A percentile compares a stretch with the other conserved stretches of the same genome.
These are phyloP conservation scores for Mrakia gelida DNA, from an alignment of 768 basidiomycete species.

Conservation along the genomic window DNA sequence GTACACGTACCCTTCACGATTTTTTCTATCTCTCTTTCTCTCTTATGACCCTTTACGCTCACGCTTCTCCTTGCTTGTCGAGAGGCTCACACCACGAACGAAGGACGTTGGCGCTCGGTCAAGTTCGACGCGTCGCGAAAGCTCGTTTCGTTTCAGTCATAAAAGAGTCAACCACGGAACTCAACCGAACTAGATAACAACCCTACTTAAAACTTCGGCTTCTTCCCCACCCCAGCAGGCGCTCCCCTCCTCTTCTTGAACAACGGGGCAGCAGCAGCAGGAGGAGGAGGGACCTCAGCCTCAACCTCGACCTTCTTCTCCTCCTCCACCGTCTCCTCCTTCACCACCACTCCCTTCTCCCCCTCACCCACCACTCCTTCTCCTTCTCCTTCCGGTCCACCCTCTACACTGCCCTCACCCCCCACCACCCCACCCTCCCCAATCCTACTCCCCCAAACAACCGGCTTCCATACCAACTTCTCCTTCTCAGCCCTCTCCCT, in stretches of 20 bases:
- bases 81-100: too few relatives aligned
- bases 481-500: slow-evolving; percentile 30
- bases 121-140: too few relatives aligned
- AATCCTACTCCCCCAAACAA: slow-evolving; percentile 28
- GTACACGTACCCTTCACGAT: too few relatives aligned
- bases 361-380: background rate
- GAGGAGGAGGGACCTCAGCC: background rate
- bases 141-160: background rate
- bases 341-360: background rate
- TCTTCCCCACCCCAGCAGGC: slow-evolving; percentile 20
- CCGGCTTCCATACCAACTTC: slow-evolving; percentile 28
- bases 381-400: background rate
- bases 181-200: background rate
- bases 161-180: background rate
- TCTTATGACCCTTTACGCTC: too few relatives aligned
- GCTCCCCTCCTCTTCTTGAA: slow-evolving; percentile 46
- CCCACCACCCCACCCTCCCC: slow-evolving; percentile 27
- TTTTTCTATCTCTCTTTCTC: too few relatives aligned
- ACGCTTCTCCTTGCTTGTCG: too few relatives aligned
- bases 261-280: slow-evolving; percentile 34
- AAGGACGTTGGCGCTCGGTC: too few relatives aligned
- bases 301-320: background rate
- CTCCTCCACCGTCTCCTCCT: slow-evolving; percentile 27
- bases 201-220: slow-evolving; percentile 6
- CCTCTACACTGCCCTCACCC: background rate